phyloP scores from a whole-genome alignment of 2,329 filamentous ascomycete species.

The Pseudovirgaria hyperparasitica region DNA sequence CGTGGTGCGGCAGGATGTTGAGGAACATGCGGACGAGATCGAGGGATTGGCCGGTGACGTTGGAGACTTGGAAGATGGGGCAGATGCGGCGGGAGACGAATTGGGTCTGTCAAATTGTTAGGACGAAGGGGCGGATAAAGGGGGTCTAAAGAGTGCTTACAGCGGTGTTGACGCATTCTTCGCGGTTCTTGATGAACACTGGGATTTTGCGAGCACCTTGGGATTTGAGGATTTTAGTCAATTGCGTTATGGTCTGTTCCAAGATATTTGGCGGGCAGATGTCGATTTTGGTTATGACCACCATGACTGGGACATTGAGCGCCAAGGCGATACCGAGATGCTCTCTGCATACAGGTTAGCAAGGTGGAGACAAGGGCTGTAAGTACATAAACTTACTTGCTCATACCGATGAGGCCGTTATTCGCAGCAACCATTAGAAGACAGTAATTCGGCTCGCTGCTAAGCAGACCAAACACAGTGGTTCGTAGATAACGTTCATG shows the following conservation, averaged over 20 bases:
- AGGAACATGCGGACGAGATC: conserved; percentile 86
- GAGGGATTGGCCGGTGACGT: conserved; percentile 85
- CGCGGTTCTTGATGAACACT: conserved; percentile 82
- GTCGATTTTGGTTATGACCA: conserved; percentile 95
- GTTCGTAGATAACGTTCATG: conserved; percentile 93
- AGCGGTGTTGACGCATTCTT: conserved; percentile 89
- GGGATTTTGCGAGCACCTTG: conserved; percentile 91
- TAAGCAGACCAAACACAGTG: conserved; percentile 89
- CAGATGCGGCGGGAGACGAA: conserved; percentile 94
- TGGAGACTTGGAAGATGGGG: conserved; percentile 95
- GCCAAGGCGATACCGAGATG: conserved; percentile 90
- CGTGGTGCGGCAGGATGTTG: conserved; percentile 89
- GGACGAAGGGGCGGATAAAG: background rate
- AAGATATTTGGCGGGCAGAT: conserved; percentile 95
- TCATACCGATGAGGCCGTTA: conserved; percentile 95
- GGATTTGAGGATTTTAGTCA: conserved; percentile 86
- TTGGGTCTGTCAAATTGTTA: conserved; percentile 43
- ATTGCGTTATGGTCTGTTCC: conserved; percentile 81
- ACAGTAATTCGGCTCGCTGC: conserved; percentile 93
- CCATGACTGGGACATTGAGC: conserved; percentile 94
- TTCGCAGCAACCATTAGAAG: conserved; percentile 97
- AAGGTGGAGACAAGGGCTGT: background rate
- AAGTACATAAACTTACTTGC: conserved; percentile 40
- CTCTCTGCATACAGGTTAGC: conserved; percentile 39
- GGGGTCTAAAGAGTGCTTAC: conserved; percentile 8